A percentile compares a stretch with the other conserved stretches of the same genome.
phyloP scores from a whole-genome alignment of 2,329 filamentous ascomycete species.

The Trichoderma asperellum region DNA sequence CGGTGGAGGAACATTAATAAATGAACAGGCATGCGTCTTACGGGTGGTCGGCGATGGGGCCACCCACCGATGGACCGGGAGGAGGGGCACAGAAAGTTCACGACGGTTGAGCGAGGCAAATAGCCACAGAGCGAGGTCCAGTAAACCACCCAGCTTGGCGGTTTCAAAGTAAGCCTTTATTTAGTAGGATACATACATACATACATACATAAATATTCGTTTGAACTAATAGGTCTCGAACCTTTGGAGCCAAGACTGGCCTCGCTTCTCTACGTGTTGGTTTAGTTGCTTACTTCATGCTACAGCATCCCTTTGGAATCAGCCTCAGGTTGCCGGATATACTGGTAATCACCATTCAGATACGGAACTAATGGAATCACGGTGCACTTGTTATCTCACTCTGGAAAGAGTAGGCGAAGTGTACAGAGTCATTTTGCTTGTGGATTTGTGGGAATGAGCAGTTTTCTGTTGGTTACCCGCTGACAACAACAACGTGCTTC shows the following conservation, averaged over 20 bases:
- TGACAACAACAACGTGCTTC: background rate
- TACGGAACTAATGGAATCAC: background rate
- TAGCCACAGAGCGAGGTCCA: background rate
- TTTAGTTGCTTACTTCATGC: background rate
- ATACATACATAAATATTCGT: background rate
- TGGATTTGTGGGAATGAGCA: background rate
- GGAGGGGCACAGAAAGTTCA: background rate
- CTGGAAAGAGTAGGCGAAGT: background rate
- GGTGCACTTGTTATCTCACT: conserved; percentile 1
- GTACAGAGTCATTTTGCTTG: background rate
- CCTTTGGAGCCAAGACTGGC: background rate
- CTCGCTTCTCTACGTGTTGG: background rate
- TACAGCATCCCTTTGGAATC: background rate
- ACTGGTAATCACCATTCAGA: background rate
- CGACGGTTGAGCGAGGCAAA: background rate
- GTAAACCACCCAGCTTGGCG: background rate
- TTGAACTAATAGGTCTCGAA: background rate
- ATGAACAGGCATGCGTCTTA: conserved; percentile 9
- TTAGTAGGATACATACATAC: background rate
- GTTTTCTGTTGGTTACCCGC: background rate
- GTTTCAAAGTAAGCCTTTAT: conserved; percentile 1
- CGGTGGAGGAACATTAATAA: background rate
- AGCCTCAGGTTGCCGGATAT: background rate
- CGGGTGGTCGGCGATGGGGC: conserved; percentile 16
- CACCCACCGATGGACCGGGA: conserved; percentile 23